Evolutionary conservation across 2,329 filamentous ascomycete genomes (phyloP).

Genomic region (Hymenoscyphus fructigenus): DNA sequence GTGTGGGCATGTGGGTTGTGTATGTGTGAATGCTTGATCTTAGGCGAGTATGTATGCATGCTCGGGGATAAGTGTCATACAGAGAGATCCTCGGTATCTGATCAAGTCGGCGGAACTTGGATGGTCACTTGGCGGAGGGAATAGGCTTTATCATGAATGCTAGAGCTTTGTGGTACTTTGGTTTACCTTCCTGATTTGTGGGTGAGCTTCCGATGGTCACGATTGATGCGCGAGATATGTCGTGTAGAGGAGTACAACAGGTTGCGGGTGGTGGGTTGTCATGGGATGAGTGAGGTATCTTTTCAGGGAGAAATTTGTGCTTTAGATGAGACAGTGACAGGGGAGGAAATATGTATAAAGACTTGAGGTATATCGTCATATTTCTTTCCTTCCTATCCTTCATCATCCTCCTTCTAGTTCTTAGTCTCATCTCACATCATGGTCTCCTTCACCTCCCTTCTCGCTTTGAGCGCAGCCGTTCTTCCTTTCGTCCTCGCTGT

Average conservation of each 20-base stretch:
- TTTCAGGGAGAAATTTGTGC: neutral
- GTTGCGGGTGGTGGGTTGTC: neutral
- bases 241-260: neutral
- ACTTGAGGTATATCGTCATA: neutral
- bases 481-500: constrained; percentile 1
- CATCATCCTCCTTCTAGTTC: neutral
- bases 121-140: neutral
- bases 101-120: neutral
- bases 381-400: neutral
- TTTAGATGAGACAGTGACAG: neutral
- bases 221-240: neutral
- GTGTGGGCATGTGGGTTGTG: neutral
- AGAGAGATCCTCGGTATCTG: neutral
- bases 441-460: constrained; percentile 1
- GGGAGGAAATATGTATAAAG: neutral
- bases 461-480: neutral
- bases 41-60: neutral
- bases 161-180: neutral
- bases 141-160: neutral
- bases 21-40: neutral
- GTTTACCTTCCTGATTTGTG: constrained; percentile 2
- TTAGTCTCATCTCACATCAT: neutral
- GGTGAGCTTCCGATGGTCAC: neutral
- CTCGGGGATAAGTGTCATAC: neutral
- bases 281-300: neutral